These are phyloP conservation scores for Gossypium bickii DNA, from an alignment of 345 rosid genomes.

Conservation along the genomic window DNA sequence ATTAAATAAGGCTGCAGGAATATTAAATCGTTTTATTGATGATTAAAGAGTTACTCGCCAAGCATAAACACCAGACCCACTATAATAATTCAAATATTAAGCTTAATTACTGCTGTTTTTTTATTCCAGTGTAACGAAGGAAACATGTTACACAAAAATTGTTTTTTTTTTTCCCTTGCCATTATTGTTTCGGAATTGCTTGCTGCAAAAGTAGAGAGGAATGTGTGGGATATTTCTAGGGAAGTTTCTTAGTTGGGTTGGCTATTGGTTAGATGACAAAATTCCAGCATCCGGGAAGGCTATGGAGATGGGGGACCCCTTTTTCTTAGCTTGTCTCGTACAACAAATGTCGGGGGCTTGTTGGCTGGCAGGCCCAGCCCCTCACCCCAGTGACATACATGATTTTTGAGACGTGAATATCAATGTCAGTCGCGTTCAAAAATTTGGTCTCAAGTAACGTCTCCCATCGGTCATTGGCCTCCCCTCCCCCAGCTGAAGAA, in stretches of 20 bases:
- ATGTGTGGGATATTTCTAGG: not conserved
- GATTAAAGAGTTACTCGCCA: too few species aligned
- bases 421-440: not conserved
- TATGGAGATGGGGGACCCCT: not conserved
- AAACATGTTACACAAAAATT: not conserved
- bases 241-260: not conserved
- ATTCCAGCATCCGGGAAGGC: not conserved
- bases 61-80: too few species aligned
- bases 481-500: not conserved
- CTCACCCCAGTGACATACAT: too few species aligned
- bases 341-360: not conserved
- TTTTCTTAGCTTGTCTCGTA: not conserved
- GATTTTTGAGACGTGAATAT: not conserved
- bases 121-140: not conserved
- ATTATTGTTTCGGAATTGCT: not conserved
- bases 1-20: not conserved
- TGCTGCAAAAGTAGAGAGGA: not conserved
- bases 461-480: not conserved
- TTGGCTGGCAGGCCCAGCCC: not conserved
- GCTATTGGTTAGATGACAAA: not conserved
- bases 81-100: too few species aligned
- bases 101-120: too few species aligned
- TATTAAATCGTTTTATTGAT: too few species aligned
- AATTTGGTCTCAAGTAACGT: not conserved
- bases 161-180: not conserved